phyloP scores from a whole-genome alignment of 805 yeast genomes.

The Tetrapisispora fleetii region DNA sequence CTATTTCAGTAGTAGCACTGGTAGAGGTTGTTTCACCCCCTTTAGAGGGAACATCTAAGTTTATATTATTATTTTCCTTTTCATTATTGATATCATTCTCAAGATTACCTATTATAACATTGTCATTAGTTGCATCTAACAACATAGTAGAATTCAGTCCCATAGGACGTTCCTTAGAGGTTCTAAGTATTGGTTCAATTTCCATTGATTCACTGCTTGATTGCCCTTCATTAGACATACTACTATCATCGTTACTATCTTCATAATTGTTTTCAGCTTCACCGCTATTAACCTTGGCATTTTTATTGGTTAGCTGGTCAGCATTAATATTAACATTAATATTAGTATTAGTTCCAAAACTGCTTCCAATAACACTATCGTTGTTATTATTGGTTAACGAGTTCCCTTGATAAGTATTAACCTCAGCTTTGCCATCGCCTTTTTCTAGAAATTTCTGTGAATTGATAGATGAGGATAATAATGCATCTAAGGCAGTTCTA shows the following conservation, averaged over 20 bases:
- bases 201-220: not conserved
- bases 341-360: not conserved
- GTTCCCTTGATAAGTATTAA: not conserved
- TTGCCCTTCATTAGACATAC: not conserved
- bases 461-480: constrained; percentile 19
- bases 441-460: constrained; percentile 12
- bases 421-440: not conserved
- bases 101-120: not conserved
- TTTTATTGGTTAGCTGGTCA: not conserved
- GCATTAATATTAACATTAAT: not conserved
- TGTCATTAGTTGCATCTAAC: not conserved
- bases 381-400: not conserved
- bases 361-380: not conserved
- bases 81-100: not conserved
- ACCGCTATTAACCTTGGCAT: not conserved
- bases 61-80: not conserved
- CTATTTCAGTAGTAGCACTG: not conserved
- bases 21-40: not conserved
- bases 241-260: not conserved
- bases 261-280: not conserved
- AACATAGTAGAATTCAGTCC: not conserved
- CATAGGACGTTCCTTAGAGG: not conserved
- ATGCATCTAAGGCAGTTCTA: constrained; percentile 24
- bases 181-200: not conserved
- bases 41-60: not conserved